phyloP scores from a whole-genome alignment of 1,284 basidiomycete species.

The Trichosporon coremiiforme region DNA sequence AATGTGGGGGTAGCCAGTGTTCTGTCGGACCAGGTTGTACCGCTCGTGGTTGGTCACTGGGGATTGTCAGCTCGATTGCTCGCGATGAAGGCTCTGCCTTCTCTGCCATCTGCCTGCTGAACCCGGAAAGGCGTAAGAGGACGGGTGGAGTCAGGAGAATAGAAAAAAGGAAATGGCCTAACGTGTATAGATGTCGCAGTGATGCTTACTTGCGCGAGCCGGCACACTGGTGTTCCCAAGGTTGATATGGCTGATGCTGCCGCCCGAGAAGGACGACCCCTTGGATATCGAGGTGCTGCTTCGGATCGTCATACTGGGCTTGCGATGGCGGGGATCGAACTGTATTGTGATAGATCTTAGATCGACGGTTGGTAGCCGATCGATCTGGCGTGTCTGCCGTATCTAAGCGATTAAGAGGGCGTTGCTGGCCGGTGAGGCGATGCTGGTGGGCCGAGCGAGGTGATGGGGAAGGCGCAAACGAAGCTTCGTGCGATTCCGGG shows the following conservation, averaged over 20 bases:
- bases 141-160: not conserved
- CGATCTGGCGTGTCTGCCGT: not conserved
- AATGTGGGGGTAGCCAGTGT: constrained; percentile 18
- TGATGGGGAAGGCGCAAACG: not conserved
- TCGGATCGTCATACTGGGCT: constrained; percentile 15
- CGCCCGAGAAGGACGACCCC: constrained; percentile 3
- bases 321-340: not conserved
- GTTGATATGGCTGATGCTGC: constrained; percentile 15
- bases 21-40: constrained; percentile 19
- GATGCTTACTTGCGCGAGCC: constrained; percentile 12
- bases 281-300: constrained; percentile 17
- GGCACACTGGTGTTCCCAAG: constrained; percentile 12
- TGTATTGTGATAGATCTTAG: not conserved
- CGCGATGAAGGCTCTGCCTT: not conserved
- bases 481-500: not conserved
- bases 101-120: constrained; percentile 7
- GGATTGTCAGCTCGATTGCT: not conserved
- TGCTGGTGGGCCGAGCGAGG: not conserved
- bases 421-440: not conserved
- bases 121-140: not conserved
- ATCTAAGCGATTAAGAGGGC: not conserved
- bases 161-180: constrained; percentile 1
- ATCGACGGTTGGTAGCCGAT: not conserved
- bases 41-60: constrained; percentile 23
- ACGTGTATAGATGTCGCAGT: constrained; percentile 1